Evolutionary conservation across 78 protist genomes (phyloP).

Genomic region (Mastigamoeba balamuthi): DNA sequence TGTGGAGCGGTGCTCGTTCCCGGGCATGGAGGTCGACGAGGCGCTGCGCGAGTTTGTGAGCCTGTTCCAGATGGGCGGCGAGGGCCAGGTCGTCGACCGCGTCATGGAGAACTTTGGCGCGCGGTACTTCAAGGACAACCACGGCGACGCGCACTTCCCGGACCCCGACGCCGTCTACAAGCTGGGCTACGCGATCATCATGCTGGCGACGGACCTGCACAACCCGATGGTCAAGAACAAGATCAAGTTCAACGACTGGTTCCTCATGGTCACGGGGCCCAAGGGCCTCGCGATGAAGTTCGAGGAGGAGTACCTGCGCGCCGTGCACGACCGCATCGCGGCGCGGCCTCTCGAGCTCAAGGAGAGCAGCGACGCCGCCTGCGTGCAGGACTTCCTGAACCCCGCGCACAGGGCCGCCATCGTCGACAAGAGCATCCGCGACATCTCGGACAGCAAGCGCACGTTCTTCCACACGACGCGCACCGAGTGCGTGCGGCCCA

Average conservation of each 20-base stretch:
- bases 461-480: constrained; percentile 30
- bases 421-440: too few relatives aligned
- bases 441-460: too few relatives aligned
- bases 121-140: constrained; percentile 60
- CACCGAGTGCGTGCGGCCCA: constrained; percentile 26
- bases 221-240: constrained; percentile 41
- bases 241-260: constrained; percentile 39
- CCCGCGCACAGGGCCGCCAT: too few relatives aligned
- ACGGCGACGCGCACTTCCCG: background rate
- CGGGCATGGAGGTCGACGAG: constrained; percentile 48
- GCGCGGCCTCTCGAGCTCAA: constrained; percentile 24
- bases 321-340: constrained; percentile 54
- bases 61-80: constrained; percentile 87
- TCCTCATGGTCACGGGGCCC: constrained; percentile 8
- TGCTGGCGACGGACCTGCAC: constrained; percentile 82
- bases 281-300: too few relatives aligned
- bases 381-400: too few relatives aligned
- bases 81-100: constrained; percentile 92
- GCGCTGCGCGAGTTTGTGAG: constrained; percentile 73
- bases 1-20: constrained; percentile 59
- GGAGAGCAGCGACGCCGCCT: too few relatives aligned
- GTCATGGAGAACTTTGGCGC: constrained; percentile 90
- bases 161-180: constrained; percentile 37
- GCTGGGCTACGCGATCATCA: constrained; percentile 49
- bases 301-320: constrained; percentile 18